phyloP scores from a whole-genome alignment of 2,329 filamentous ascomycete genomes.

The Cyphellophora attinorum region DNA sequence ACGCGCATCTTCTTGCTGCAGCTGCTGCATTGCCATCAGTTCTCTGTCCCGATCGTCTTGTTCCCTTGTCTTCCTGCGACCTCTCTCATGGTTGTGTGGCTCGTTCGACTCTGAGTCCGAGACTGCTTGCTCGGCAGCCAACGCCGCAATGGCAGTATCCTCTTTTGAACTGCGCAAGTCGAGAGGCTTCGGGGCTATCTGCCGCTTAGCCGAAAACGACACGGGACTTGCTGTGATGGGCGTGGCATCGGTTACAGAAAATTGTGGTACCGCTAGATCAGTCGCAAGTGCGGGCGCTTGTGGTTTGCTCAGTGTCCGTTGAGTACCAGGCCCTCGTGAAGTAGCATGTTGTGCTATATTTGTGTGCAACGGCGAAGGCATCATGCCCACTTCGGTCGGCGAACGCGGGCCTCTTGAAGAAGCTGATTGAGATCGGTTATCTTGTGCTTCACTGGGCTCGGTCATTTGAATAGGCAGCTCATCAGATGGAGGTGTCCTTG shows the following conservation, averaged over 20 bases:
- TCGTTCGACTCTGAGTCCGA: conserved; percentile 13
- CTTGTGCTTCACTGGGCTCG: not conserved
- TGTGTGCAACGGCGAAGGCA: conserved; percentile 14
- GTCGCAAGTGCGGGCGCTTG: conserved; percentile 10
- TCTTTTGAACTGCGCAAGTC: conserved; percentile 49
- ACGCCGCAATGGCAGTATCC: conserved; percentile 5
- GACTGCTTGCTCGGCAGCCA: conserved; percentile 5
- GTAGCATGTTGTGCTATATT: not conserved
- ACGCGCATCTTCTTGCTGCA: conserved; percentile 57
- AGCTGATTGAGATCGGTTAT: no score
- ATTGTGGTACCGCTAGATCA: conserved; percentile 10
- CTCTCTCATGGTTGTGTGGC: conserved; percentile 38
- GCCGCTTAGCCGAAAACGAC: conserved; percentile 55
- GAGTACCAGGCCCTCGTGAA: no score
- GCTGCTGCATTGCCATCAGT: conserved; percentile 31
- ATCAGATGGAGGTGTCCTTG: not conserved
- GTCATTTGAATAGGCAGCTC: conserved; percentile 1
- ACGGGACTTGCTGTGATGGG: conserved; percentile 38
- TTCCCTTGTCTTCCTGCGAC: conserved; percentile 73
- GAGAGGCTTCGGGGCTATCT: conserved; percentile 75
- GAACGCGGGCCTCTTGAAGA: no score
- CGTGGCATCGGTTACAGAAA: conserved; percentile 24
- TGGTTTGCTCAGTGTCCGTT: conserved; percentile 4
- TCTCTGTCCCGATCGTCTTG: conserved; percentile 78
- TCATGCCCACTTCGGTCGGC: conserved; percentile 12